phyloP scores from a whole-genome alignment of 352 stramenopile genomes.

The Globisporangium spiculum region DNA sequence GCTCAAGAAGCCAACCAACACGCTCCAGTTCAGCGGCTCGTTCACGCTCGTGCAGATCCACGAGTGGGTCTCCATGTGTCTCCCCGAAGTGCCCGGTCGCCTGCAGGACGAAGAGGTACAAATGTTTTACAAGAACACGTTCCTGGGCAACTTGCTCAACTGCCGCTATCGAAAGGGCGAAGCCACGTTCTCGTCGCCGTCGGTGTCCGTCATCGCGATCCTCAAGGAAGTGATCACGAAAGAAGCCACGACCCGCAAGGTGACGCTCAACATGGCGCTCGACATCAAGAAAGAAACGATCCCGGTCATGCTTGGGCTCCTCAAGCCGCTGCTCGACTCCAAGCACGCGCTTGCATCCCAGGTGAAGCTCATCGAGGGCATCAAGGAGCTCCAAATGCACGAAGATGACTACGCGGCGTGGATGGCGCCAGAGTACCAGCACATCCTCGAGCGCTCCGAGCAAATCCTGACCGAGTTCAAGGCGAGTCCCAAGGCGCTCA shows the following conservation, averaged over 20 bases:
- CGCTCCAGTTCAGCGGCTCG: conserved; percentile 61
- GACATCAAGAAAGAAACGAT: conserved; percentile 82
- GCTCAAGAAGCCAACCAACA: conserved; percentile 54
- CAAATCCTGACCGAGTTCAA: conserved; percentile 77
- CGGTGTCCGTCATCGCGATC: conserved; percentile 81
- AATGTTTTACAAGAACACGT: conserved; percentile 79
- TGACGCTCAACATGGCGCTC: conserved; percentile 75
- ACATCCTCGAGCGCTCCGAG: conserved; percentile 62
- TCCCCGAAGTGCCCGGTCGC: conserved; percentile 71
- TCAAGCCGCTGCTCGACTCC: conserved; percentile 61
- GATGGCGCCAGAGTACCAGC: conserved; percentile 81
- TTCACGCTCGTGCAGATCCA: conserved; percentile 86
- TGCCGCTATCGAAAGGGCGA: conserved; percentile 77
- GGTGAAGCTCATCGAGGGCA: conserved; percentile 78
- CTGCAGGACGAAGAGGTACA: conserved; percentile 67
- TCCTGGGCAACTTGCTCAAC: conserved; percentile 66
- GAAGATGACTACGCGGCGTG: conserved; percentile 66
- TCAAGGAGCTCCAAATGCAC: conserved; percentile 84
- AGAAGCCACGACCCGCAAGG: conserved; percentile 75
- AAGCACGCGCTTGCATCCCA: conserved; percentile 74
- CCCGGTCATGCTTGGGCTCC: conserved; percentile 57
- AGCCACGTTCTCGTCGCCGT: conserved; percentile 71
- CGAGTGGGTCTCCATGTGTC: conserved; percentile 80
- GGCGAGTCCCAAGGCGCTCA: conserved; percentile 60
- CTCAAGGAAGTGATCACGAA: conserved; percentile 85